Evolutionary conservation across 176 grass and related monocot species (phyloP), one percentile per base, ranked within the genome.

Genomic region (Ensete ventricosum): DNA sequence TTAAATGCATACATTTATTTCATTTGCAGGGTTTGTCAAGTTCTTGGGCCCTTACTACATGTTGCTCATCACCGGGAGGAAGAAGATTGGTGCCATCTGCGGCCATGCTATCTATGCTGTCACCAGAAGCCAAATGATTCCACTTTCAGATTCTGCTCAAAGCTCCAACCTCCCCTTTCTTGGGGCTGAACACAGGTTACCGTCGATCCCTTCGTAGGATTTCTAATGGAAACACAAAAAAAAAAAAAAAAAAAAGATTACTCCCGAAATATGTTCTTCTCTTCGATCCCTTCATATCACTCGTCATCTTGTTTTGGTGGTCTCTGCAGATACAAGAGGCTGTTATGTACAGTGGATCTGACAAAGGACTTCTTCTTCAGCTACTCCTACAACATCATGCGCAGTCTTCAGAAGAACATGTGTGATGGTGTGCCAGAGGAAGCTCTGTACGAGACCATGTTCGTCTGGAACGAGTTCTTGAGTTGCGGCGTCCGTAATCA

Each of bases 101-200:
- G 81, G 91, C 55, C 90, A 99, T 83, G 83, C 82, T 67, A 82
- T 99, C 49, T 95, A 99, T 89, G 81, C 84, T 14, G 69, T 99
- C 43, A 75, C 72, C 81, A 99, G 89, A 78, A 95, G 86, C 3
- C 86, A 95, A 84, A 79, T 99, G 81, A 95, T 95, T 8, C 43
- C 84, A 73, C 64, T 99, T 83, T 87, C 96, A 86, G 82, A 91
- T 82, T 85, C 85, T 80, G 83, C 85, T 79, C 83, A 91, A 65
- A 88, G 76, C 80, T 84, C 84, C 64, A 84, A 87, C 76, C 82
- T 94, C 88, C 86, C 88, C 73, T 89, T 89, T 91, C 91, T 86
- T 89, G 95, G 90, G 86, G 96, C 94, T 91, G 96, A 99, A 82
- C 91, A 99, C 91, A 99, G 96, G 96, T 99, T 86, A 82, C 95